Evolutionary conservation across 108 stramenopile species (phyloP).

Genomic region (Nitzschia putrida): DNA sequence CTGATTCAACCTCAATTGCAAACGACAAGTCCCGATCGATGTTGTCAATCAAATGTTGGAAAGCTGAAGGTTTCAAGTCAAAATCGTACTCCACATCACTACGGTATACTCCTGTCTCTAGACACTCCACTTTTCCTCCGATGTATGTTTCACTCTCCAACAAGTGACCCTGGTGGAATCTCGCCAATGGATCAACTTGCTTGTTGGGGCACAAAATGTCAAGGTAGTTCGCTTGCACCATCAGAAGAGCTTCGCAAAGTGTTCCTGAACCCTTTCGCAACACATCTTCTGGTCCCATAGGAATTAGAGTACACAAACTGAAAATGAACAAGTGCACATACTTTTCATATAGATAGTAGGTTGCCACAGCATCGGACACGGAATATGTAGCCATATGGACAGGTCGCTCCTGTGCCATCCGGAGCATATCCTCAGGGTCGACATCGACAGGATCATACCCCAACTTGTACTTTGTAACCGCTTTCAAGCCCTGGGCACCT

Average conservation of each 20-base stretch:
- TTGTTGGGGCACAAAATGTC: conserved; percentile 98
- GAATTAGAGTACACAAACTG: conserved; percentile 97
- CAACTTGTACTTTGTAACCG: conserved; percentile 97
- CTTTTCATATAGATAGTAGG: conserved; percentile 96
- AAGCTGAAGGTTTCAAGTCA: conserved; percentile 89
- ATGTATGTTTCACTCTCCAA: conserved; percentile 98
- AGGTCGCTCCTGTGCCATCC: conserved; percentile 88
- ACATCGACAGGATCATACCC: conserved; percentile 99
- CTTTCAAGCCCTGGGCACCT: conserved; percentile 97
- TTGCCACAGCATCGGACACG: conserved; percentile 98
- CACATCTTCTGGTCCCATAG: conserved; percentile 98
- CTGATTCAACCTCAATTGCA: conserved; percentile 96
- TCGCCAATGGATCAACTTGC: conserved; percentile 86
- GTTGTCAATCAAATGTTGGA: conserved; percentile 95
- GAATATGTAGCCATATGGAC: conserved; percentile 98
- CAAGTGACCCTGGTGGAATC: conserved; percentile 93
- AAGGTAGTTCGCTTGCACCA: conserved; percentile 94
- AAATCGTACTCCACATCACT: conserved; percentile 95
- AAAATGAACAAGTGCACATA: conserved; percentile 99
- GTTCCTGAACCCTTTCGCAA: conserved; percentile 96
- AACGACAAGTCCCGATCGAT: conserved; percentile 96
- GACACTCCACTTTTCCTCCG: conserved; percentile 98
- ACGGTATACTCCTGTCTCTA: conserved; percentile 98
- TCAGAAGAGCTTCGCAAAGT: conserved; percentile 95
- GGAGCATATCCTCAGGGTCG: conserved; percentile 99